Percentiles rank a stretch among this genome's conserved stretches.
These are phyloP conservation scores for Drechslerella coelobrocha DNA, from an alignment of 2,329 filamentous ascomycete species.

Conservation along the genomic window DNA sequence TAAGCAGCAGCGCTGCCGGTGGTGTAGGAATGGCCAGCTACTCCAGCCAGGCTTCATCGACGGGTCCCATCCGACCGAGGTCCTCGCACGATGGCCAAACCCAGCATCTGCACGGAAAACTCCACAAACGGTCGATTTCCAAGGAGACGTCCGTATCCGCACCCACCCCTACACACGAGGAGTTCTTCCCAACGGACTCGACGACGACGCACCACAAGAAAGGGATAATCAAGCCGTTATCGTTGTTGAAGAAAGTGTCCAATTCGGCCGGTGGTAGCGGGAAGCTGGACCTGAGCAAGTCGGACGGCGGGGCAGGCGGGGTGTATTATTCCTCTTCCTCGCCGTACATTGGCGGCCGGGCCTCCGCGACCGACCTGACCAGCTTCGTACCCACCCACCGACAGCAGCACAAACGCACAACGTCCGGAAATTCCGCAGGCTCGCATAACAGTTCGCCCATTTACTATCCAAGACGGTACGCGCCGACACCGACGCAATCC, in stretches of 20 bases:
- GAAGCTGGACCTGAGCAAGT: constrained; percentile 45
- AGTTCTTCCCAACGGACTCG: constrained; percentile 41
- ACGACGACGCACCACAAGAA: constrained; percentile 46
- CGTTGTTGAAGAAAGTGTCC: constrained; percentile 43
- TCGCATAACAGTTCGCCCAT: constrained; percentile 30
- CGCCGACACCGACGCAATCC: constrained; percentile 44
- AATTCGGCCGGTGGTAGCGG: constrained; percentile 26
- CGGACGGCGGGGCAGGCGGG: constrained; percentile 41
- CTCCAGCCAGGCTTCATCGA: constrained; percentile 39
- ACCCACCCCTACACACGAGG: constrained; percentile 29
- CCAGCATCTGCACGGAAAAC: constrained; percentile 42
- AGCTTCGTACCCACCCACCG: constrained; percentile 49
- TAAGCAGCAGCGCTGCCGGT: constrained; percentile 31
- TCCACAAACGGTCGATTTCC: constrained; percentile 50
- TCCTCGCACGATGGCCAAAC: constrained; percentile 42
- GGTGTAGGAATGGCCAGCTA: constrained; percentile 36
- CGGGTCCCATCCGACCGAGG: constrained; percentile 24
- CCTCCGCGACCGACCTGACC: constrained; percentile 37
- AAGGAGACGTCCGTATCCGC: constrained; percentile 42
- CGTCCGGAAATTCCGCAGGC: constrained; percentile 29
- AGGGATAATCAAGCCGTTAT: constrained; percentile 45
- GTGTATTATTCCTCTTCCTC: constrained; percentile 43
- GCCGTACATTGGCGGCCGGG: constrained; percentile 39
- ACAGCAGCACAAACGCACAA: constrained; percentile 49
- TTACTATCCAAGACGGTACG: constrained; percentile 31